Evolutionary conservation across 495 filamentous ascomycete species (phyloP), one percentile per base, ranked within the genome.

Genomic region (Elaphomyces granulatus): DNA sequence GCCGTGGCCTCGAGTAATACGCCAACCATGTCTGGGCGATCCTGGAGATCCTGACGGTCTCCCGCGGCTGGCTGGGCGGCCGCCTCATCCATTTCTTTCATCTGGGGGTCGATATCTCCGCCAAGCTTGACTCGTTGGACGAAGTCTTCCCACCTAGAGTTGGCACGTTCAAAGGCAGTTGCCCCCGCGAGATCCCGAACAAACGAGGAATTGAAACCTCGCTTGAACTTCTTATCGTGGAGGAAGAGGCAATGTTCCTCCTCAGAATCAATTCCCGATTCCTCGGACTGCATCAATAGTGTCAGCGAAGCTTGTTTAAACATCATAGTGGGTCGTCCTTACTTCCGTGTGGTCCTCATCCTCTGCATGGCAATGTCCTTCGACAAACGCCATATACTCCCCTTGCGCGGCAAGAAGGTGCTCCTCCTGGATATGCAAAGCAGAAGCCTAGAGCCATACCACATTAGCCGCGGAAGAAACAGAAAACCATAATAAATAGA

Each of bases 261-360:
- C 6, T 6, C 6, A 6, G 6, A 6, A 28, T 6, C 23, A 6
- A 12, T 6, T 6, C 23, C 23, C 6, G 23, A 28, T 12, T 28
- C 23, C 23, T 28, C 23, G 23, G 23, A 12, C 23, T 28, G 12
- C 12, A 28, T 6, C 6, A 12, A 28, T 28, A 28, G n/a, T n/a
- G n/a, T n/a, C n/a, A n/a, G n/a, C n/a, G n/a, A n/a, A n/a, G n/a
- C n/a, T n/a, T n/a, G n/a, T n/a, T n/a, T n/a, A n/a, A n/a, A n/a
- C n/a, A n/a, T n/a, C n/a, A n/a, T n/a, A n/a, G n/a, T n/a, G n/a
- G n/a, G n/a, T n/a, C n/a, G 8, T 8, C 15, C 49, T 44, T 47
- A 62, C 63, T 51, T 68, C 64, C 4, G 64, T 68, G 40, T 68
- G 64, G 37, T 68, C 62, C 41, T 68, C 64, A 38, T 68, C 64